Base-by-base conservation (phyloP, 139 green algal genomes). In the Auxenochlorella pyrenoidosa region DNA sequence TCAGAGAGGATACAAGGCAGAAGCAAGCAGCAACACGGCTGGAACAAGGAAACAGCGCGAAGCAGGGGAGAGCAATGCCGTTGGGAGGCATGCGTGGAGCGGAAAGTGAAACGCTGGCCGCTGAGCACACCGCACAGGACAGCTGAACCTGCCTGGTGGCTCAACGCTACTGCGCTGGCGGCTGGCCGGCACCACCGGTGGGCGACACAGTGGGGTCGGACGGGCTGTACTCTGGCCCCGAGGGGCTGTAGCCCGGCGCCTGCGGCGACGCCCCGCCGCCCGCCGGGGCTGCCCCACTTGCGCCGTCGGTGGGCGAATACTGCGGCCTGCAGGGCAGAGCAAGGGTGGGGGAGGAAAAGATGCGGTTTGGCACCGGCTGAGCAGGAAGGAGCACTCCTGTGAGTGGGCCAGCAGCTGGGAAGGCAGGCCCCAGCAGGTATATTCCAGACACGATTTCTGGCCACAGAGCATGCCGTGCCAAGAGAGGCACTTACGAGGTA, bases 171-270 rank as follows among this genome's bases (percentile, higher is more conserved):
- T 63, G 70, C 34, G 70, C n/a, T 38, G 70, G 70, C 16, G 70
- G 34, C 70, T 36, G 34, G 34, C 34, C 70, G 3, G n/a, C 70
- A 34, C 70, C 36, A n/a, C 40, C 34, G 8, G 76, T 34, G 30
- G 76, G 76, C 51, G 76, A 82, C 41, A 59, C 34, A 34, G 54
- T 65, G 24, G 81, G 81, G 30, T 63, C 81, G 4, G 63, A 78
- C 12, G 81, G 81, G 65, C 65, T 79, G 81, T 86, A 85, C 80
- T 85, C 80, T 30, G 65, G 60, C 8, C 80, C 80, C 3, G 60
- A 77, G 32, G 80, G 80, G 38, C 38, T 60, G 63, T 85, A 77
- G 36, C 41, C 65, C 18, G 81, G 43, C 13, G 38, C 40, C 21
- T n/a, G 65, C 5, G 81, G 59, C 5, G 65, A 59, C 59, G 59